phyloP scores from a whole-genome alignment of 306 rosid species.

The Hylodesmum podocarpum region DNA sequence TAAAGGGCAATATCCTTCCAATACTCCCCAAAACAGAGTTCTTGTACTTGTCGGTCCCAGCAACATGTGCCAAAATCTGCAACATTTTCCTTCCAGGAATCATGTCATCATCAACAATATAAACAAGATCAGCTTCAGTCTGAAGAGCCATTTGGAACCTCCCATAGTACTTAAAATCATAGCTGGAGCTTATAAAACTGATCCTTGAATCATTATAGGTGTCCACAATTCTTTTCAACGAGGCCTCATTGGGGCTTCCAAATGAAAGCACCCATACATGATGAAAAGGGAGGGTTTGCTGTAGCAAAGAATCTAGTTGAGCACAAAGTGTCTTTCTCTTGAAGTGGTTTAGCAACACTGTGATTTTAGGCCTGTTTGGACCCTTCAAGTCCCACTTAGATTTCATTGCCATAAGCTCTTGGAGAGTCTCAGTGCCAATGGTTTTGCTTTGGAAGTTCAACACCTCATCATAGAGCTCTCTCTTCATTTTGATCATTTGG shows the following conservation, averaged over 20 bases:
- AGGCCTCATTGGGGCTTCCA: slow-evolving; percentile 89
- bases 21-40: slow-evolving; percentile 90
- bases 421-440: slow-evolving; percentile 66
- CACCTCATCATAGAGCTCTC: slow-evolving; percentile 70
- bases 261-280: slow-evolving; percentile 95
- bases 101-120: slow-evolving; percentile 90
- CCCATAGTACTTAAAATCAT: slow-evolving; percentile 97
- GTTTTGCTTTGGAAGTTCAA: slow-evolving; percentile 58
- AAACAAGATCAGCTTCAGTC: slow-evolving; percentile 83
- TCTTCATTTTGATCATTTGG: slow-evolving; percentile 77
- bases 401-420: slow-evolving; percentile 74
- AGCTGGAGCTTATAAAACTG: slow-evolving; percentile 81
- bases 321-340: slow-evolving; percentile 94
- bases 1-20: slow-evolving; percentile 89
- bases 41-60: slow-evolving; percentile 78
- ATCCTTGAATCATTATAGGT: slow-evolving; percentile 83
- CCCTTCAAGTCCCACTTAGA: slow-evolving; percentile 71
- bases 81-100: slow-evolving; percentile 92
- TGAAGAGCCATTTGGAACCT: slow-evolving; percentile 94
- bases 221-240: slow-evolving; percentile 76
- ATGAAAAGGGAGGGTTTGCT: slow-evolving; percentile 83
- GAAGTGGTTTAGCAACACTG: slow-evolving; percentile 86
- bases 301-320: slow-evolving; percentile 77
- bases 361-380: slow-evolving; percentile 63
- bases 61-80: slow-evolving; percentile 86